A percentile compares a stretch with the other conserved stretches of the same genome.
Evolutionary conservation across 75 land plant species (phyloP).

Genomic region (Pinus tabuliformis): DNA sequence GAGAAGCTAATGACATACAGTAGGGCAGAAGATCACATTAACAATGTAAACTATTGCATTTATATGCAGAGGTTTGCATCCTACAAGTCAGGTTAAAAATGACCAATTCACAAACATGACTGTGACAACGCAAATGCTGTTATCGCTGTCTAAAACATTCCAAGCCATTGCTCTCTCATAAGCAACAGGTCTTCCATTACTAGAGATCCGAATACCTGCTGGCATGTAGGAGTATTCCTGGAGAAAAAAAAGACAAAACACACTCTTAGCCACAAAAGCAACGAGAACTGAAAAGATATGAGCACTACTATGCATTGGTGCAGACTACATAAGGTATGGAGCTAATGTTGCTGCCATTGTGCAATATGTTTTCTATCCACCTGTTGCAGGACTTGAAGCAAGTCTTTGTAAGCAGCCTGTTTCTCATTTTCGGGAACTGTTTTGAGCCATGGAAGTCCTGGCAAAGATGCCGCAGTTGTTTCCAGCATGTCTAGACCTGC

Average conservation of each 20-base stretch:
- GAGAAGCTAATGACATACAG: background rate
- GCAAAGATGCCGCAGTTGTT: slow-evolving; percentile 21
- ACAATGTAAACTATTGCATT: background rate
- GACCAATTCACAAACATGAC: slow-evolving; percentile 44
- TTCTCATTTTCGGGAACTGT: slow-evolving; percentile 28
- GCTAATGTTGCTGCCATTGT: background rate
- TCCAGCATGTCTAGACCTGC: slow-evolving; percentile 45
- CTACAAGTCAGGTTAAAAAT: slow-evolving; percentile 21
- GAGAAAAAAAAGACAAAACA: background rate
- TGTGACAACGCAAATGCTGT: slow-evolving; percentile 6
- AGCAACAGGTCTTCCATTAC: slow-evolving; percentile 26
- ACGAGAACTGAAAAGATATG: background rate
- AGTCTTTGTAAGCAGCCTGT: slow-evolving; percentile 27
- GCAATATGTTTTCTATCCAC: slow-evolving; percentile 5
- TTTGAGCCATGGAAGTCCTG: slow-evolving; percentile 32
- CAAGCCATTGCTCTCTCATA: slow-evolving; percentile 27
- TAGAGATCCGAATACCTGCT: slow-evolving; percentile 19
- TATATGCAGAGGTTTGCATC: background rate
- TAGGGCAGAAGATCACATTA: background rate
- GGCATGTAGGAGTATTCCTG: slow-evolving; percentile 26
- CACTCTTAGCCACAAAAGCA: slow-evolving; percentile 6
- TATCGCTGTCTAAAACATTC: slow-evolving; percentile 16
- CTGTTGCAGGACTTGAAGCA: slow-evolving; percentile 46
- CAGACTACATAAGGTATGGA: background rate
- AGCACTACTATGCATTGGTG: background rate